phyloP scores from a whole-genome alignment of 495 filamentous ascomycete genomes.

The Penicillium samsonianum region DNA sequence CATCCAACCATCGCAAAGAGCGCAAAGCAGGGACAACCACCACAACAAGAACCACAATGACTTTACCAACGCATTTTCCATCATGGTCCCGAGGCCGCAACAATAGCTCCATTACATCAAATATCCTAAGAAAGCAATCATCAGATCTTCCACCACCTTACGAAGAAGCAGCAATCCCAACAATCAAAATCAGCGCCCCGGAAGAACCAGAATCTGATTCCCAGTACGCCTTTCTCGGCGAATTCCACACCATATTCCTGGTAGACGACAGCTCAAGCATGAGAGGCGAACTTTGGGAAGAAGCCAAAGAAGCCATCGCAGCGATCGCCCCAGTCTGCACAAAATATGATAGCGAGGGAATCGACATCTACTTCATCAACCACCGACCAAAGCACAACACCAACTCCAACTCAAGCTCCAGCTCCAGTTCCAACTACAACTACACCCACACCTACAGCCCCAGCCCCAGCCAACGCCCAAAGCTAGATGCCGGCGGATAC shows the following conservation, averaged over 20 bases:
- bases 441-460: not conserved
- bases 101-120: not conserved
- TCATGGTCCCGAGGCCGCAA: not conserved
- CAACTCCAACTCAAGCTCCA: slow-evolving; percentile 19
- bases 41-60: not conserved
- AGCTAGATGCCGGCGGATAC: slow-evolving; percentile 43
- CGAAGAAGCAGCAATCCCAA: slow-evolving; percentile 4
- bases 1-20: slow-evolving; percentile 1
- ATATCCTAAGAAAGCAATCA: not conserved
- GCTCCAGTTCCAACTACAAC: not conserved
- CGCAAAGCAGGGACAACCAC: not conserved
- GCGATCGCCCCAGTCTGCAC: slow-evolving; percentile 86
- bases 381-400: slow-evolving; percentile 33
- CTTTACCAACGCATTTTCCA: not conserved
- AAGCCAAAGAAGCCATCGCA: slow-evolving; percentile 70
- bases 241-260: slow-evolving; percentile 90
- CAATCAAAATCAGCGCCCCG: slow-evolving; percentile 2
- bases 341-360: slow-evolving; percentile 79
- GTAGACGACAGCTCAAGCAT: slow-evolving; percentile 94
- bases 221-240: slow-evolving; percentile 76
- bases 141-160: slow-evolving; percentile 38
- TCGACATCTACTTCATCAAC: slow-evolving; percentile 95
- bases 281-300: slow-evolving; percentile 74
- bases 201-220: slow-evolving; percentile 27
- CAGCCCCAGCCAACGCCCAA: not conserved